Evolutionary conservation across 345 rosid species (phyloP), one percentile per base, ranked within the genome.

Genomic region (Lagerstroemia speciosa): DNA sequence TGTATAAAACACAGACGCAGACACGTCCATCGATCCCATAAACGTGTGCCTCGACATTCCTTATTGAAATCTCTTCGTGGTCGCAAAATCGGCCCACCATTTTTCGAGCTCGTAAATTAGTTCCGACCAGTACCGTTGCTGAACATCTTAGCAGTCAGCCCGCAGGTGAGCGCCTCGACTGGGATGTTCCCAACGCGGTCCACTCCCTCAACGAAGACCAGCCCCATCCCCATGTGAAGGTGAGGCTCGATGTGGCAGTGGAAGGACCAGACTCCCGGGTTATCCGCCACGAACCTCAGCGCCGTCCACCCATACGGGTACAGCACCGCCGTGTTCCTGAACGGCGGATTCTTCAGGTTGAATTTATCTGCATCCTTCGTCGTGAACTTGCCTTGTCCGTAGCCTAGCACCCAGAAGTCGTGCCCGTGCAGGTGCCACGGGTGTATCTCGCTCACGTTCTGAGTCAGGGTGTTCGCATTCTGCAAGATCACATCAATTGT

Each of bases 351-450:
- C 76, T 72, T 75, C 77, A 87, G 38, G 68, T 92, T 90, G 38
- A 81, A 82, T 2, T n/a, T 79, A 40, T 41, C 67, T 73, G 77
- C 88, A 29, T 85, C 86, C 24, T 43, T 46, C 16, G 62, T 69
- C 29, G 50, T 63, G 29, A 82, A 92, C 62, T 74, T 85, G 29
- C 93, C 97, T 20, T 85, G 89, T 10, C 98, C 97, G 55, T 84
- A 84, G n/a, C 89, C 98, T 36, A 92, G 67, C 38, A 93, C 86
- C 97, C 97, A 93, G 32, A 93, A 93, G 75, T 91, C 89, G 69
- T 93, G 98, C 0, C 97, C 98, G 66, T 93, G 98, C 46, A 91
- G 76, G 67, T 93, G 98, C 98, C 98, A 91, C 0, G 97, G 97
- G 65, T 93, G 98, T 5, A 85, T 80, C 72, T 93, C 98, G 68